Base-by-base conservation (phyloP, 768 basidiomycete species). In the Multifurca ochricompacta region DNA sequence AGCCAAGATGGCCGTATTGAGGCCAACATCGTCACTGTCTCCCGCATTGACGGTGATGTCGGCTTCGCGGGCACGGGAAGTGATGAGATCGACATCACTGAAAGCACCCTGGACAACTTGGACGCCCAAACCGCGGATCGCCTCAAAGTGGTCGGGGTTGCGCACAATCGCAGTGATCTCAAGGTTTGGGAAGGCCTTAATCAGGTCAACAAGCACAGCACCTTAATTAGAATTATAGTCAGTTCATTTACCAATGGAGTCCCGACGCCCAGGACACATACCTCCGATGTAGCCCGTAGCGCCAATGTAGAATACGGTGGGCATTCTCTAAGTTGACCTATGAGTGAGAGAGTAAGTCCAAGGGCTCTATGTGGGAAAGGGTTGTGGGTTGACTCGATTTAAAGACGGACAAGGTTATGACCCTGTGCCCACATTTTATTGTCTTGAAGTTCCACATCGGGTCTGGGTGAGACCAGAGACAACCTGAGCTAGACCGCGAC, bases 271-370 rank as follows among this genome's bases (percentile, higher is more conserved):
- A 31, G 40, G 31, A n/a, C 8, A 30, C 47, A 9, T 37, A 42
- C 56, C 56, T 11, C 56, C 56, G 30, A 57, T 28, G 45, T 57
- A 57, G 11, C 56, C 56, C 11, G 51, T 53, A 36, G 56, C 45
- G 14, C 56, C 56, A 3, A 57, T 4, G 19, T 46, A 53, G 44
- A 57, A 57, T 14, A 57, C 44, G 13, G 42, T 48, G 6, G n/a
- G 4, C 49, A 51, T 51, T 42, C n/a, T n/a, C n/a, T n/a, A n/a
- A n/a, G n/a, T n/a, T n/a, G n/a, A n/a, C n/a, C n/a, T n/a, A n/a
- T n/a, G n/a, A n/a, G n/a, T n/a, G n/a, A n/a, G n/a, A n/a, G n/a
- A n/a, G n/a, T n/a, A n/a, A n/a, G 19, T 30, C 32, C 1, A 9
- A 32, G 21, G 46, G 16, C 14, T 18, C 21, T 23, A 18, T 4